Evolutionary conservation across 2,329 filamentous ascomycete genomes (phyloP).

Genomic region (Colletotrichum sp.): DNA sequence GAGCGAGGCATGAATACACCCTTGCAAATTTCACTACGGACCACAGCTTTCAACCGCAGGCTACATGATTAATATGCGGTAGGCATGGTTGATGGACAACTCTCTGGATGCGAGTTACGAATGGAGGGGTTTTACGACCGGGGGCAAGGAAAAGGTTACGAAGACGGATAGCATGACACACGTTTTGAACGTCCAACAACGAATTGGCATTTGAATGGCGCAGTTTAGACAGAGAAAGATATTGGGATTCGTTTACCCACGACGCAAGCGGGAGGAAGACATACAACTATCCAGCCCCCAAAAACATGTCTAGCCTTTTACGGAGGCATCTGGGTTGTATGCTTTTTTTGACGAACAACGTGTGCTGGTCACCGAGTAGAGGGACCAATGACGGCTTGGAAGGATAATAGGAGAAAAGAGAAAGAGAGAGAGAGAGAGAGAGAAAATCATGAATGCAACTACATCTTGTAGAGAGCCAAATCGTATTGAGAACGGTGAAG

Average conservation of each 20-base stretch:
- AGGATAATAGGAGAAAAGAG: not conserved
- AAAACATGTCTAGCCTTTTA: not conserved
- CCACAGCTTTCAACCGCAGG: not conserved
- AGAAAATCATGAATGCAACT: not conserved
- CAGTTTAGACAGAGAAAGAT: slow-evolving; percentile 15
- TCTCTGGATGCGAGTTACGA: not conserved
- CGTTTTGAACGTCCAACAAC: slow-evolving; percentile 14
- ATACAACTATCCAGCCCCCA: not conserved
- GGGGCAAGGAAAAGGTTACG: slow-evolving; percentile 11
- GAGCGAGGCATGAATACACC: not conserved
- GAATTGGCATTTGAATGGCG: slow-evolving; percentile 19
- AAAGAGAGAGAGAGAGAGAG: not conserved
- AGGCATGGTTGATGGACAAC: not conserved
- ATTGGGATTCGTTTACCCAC: not conserved
- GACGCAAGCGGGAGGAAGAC: not conserved
- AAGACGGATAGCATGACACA: slow-evolving; percentile 5
- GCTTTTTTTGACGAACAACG: not conserved
- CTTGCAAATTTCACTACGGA: not conserved
- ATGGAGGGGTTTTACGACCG: not conserved
- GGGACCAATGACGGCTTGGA: not conserved
- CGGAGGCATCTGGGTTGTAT: not conserved
- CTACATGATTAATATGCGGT: not conserved
- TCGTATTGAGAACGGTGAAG: not conserved
- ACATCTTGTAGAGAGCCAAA: not conserved
- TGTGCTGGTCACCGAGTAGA: slow-evolving; percentile 2